Evolutionary conservation across 2,329 filamentous ascomycete species (phyloP).

Genomic region (Cladosporium sp.): DNA sequence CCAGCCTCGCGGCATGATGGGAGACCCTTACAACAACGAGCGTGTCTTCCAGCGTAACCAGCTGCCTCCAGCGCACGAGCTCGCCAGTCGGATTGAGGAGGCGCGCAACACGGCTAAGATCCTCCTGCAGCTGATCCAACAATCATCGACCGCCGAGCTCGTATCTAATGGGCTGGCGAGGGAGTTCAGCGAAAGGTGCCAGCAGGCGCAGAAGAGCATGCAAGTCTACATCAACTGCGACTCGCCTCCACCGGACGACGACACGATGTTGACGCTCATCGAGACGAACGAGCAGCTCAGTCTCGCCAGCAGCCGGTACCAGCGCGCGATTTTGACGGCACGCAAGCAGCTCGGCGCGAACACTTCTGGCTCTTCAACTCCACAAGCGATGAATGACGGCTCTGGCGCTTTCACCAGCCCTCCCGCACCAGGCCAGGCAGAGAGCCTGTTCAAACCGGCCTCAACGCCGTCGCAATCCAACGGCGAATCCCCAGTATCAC

Average conservation of each 20-base stretch:
- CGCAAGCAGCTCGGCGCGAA: slow-evolving; percentile 40
- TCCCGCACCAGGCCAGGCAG: slow-evolving; percentile 2
- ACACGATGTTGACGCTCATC: slow-evolving; percentile 89
- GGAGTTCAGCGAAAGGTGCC: slow-evolving; percentile 86
- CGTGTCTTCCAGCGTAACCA: slow-evolving; percentile 5
- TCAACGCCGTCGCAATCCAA: neutral
- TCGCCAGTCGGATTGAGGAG: slow-evolving; percentile 81
- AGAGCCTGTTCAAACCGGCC: slow-evolving; percentile 10
- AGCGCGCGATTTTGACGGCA: slow-evolving; percentile 66
- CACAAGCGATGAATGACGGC: slow-evolving; percentile 11
- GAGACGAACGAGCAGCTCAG: slow-evolving; percentile 92
- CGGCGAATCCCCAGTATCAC: slow-evolving; percentile 7
- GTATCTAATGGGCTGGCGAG: slow-evolving; percentile 81
- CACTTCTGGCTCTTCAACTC: slow-evolving; percentile 1
- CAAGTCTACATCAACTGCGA: slow-evolving; percentile 80
- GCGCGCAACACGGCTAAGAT: slow-evolving; percentile 86
- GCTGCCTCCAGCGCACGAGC: slow-evolving; percentile 67
- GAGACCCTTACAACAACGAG: neutral
- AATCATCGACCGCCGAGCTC: slow-evolving; percentile 72
- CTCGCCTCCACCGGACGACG: slow-evolving; percentile 79
- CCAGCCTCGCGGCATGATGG: neutral
- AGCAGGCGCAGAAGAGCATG: slow-evolving; percentile 73
- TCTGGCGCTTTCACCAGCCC: slow-evolving; percentile 6
- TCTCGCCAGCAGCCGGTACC: slow-evolving; percentile 76
- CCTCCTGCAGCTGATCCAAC: slow-evolving; percentile 85